Evolutionary conservation across 1,284 basidiomycete genomes (phyloP).

Genomic region (Polyporus tsugae): DNA sequence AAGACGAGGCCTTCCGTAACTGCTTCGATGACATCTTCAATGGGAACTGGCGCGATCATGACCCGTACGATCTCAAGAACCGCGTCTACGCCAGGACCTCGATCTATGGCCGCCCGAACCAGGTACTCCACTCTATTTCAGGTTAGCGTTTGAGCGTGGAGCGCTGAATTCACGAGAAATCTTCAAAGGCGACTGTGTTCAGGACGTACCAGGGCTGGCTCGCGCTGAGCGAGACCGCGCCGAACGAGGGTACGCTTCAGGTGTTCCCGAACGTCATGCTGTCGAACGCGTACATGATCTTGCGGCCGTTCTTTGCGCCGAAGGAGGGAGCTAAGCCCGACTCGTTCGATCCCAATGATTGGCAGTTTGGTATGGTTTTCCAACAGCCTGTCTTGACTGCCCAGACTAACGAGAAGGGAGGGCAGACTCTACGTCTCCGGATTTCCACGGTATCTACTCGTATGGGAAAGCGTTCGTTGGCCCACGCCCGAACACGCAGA

Average conservation of each 20-base stretch:
- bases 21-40: conserved; percentile 74
- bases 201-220: conserved; percentile 86
- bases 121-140: conserved; percentile 44
- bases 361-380: conserved; percentile 67
- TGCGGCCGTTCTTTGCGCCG: conserved; percentile 85
- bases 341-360: conserved; percentile 66
- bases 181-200: conserved; percentile 67
- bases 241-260: conserved; percentile 79
- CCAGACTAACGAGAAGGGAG: not conserved
- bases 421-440: conserved; percentile 59
- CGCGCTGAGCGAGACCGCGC: conserved; percentile 75
- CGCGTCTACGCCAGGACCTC: conserved; percentile 70
- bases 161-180: conserved; percentile 13
- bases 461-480: conserved; percentile 55
- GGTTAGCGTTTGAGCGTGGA: not conserved
- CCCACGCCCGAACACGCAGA: conserved; percentile 57
- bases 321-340: conserved; percentile 48
- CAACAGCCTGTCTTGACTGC: not conserved
- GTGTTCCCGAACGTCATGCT: conserved; percentile 82
- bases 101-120: conserved; percentile 66
- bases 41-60: conserved; percentile 75
- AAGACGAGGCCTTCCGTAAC: conserved; percentile 73
- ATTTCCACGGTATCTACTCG: conserved; percentile 67
- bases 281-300: conserved; percentile 82
- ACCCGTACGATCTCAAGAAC: conserved; percentile 72